Percentiles rank a stretch among this genome's conserved stretches.
Conservation (phyloP, 768 basidiomycete species). For the Tulasnella sp. region DNA sequence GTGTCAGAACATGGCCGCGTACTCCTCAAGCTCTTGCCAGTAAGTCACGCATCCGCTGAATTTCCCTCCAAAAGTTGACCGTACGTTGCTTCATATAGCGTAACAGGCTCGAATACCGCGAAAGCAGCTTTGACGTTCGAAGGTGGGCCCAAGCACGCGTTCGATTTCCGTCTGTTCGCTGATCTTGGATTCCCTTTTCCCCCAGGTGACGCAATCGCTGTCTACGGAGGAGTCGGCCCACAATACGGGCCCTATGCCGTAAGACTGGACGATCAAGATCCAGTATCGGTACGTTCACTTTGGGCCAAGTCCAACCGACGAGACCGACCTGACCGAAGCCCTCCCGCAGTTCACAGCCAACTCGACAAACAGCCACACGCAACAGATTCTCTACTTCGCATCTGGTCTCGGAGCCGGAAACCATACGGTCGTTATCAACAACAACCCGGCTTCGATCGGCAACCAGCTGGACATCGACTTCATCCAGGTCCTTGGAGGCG, state of each 20-base stretch:
- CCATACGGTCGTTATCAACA: background rate
- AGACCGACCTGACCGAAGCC: background rate
- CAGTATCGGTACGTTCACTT: background rate
- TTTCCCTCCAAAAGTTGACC: too few species aligned
- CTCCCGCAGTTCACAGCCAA: conserved; percentile 10
- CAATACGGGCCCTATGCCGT: background rate
- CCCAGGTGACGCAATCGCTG: background rate
- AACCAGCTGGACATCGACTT: conserved; percentile 5
- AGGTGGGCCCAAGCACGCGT: too few species aligned
- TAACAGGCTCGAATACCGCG: conserved; percentile 2
- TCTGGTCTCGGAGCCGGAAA: conserved; percentile 2
- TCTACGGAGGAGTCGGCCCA: conserved; percentile 6
- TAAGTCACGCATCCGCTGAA: too few species aligned
- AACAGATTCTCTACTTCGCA: background rate
- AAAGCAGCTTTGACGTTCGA: background rate
- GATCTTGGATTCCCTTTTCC: background rate
- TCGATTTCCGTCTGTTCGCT: too few species aligned
- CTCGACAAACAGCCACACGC: background rate
- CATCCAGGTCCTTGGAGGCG: background rate
- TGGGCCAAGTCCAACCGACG: too few species aligned
- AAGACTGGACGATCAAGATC: background rate
- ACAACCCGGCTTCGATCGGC: background rate
- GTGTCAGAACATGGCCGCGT: conserved; percentile 11
- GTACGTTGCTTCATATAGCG: background rate
- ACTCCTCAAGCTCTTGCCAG: conserved; percentile 1